Evolutionary conservation across 139 green algal species (phyloP), one percentile per base, ranked within the genome.

Genomic region (Chloropicon primus): DNA sequence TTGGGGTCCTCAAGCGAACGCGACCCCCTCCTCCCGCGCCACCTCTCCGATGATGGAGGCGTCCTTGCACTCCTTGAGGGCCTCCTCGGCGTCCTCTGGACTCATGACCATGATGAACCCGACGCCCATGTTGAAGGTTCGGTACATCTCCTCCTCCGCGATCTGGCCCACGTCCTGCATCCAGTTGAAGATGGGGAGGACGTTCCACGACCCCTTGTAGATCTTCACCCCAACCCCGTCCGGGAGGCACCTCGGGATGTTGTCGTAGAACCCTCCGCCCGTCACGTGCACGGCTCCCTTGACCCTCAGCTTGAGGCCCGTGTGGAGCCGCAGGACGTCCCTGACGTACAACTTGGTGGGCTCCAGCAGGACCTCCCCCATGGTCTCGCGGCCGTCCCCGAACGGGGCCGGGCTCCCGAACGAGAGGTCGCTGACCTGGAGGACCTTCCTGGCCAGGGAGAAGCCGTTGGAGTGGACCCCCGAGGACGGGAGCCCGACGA

Each of bases 71-170:
- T 5, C 41, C 41, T 5, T 17, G 41, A 5, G 17, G 41, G 41
- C 41, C 17, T 5, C 41, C 41, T 62, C 41, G 10, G 41, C 41
- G 41, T 62, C 74, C 75, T 82, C 22, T 84, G 24, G 22, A 73
- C 29, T 76, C 62, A 98, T 88, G 22, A 98, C 88, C 27, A 93
- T 76, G 10, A 98, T 81, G 85, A 98, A 91, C 41, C 94, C 94
- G 27, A 98, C 86, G 17, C 94, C 94, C 89, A 97, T 94, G 89
- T 98, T 98, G 91, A 98, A 98, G 0, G 96, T 98, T 25, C 91
- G 87, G 80, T 91, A 92, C 94, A 98, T 98, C 86, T 98, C 95
- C 1, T 82, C 77, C 1, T 92, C 84, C 0, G 81, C 77, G 27
- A 98, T 89, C 26, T 91, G 90, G 74, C 90, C 91, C 54, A 86